Evolutionary conservation across 1,284 basidiomycete species (phyloP), one percentile per base, ranked within the genome.

Genomic region (Leccinum subfulvum): DNA sequence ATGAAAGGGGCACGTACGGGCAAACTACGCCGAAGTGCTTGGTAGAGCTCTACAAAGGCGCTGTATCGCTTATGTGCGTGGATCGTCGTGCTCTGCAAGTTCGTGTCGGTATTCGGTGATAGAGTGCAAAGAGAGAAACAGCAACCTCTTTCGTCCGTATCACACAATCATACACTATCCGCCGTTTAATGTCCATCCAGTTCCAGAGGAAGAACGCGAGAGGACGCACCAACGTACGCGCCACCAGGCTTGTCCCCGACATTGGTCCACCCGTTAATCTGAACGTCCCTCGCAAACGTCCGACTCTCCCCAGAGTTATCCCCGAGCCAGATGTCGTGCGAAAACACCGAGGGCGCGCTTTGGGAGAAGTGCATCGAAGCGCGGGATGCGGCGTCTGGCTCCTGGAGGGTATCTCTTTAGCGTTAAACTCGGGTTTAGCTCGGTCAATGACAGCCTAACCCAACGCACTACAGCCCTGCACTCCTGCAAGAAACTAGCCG

Each of bases 31-130:
- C 80, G 76, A 1, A 92, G 79, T 2, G 79, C 76, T 8, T 74
- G 67, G 37, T 86, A 78, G 4, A 92, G 80, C 53, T 84, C 76
- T 3, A 82, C 83, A 69, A 92, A 92, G 1, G 85, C 85, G 35
- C 81, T 88, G 72, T 91, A 92, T 23, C 89, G 83, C 71, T 88
- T 91, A 66, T 88, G 83, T 0, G 81, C 80, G 64, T 88, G 87
- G 49, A 92, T 87, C 13, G 77, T 80, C 2, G 87, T 87, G 3
- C 84, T 83, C 83, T 86, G 44, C 3, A 11, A 49, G 6, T 49
- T 49, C 18, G 44, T 21, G 44, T 49, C 4, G 18, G 44, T 21
- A 49, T 49, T 49, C 5, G 10, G 44, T 49, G 18, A 21, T 47
- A 21, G 11, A 49, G 26, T 9, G n/a, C 52, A 21, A 16, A 10